Percentiles rank a stretch among this genome's conserved stretches.
Conservation (phyloP, 768 basidiomycete species). For the Floccularia luteovirens region DNA sequence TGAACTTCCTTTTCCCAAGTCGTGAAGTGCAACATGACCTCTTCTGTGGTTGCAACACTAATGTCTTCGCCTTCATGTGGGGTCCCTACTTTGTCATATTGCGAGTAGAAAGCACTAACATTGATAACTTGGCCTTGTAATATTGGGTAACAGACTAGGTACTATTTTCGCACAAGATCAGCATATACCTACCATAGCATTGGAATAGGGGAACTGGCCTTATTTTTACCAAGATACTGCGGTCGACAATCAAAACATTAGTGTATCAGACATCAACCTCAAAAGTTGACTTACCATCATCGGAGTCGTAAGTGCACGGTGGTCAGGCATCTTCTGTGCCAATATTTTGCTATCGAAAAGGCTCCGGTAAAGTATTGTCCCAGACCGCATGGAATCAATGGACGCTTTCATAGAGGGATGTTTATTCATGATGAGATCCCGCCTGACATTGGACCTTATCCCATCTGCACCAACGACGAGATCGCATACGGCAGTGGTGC, state of each 20-base stretch:
- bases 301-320: not conserved
- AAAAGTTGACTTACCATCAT: not conserved
- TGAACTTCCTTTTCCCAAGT: conserved; percentile 22
- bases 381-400: not conserved
- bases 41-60: conserved; percentile 12
- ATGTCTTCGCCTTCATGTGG: conserved; percentile 19
- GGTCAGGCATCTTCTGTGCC: not conserved
- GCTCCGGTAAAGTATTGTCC: not conserved
- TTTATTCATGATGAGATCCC: not conserved
- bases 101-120: conserved; percentile 13
- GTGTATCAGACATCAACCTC: not conserved
- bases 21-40: conserved; percentile 15
- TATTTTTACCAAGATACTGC: not conserved
- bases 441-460: not conserved
- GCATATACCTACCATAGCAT: not conserved
- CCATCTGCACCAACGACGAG: too few species aligned
- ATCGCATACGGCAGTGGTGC: not conserved
- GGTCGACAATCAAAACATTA: not conserved
- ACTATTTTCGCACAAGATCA: conserved; percentile 17
- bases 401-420: not conserved
- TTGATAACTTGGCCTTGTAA: conserved; percentile 21
- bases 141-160: conserved; percentile 23
- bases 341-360: not conserved
- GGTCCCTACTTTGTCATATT: conserved; percentile 15
- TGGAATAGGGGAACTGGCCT: not conserved